phyloP scores from a whole-genome alignment of 768 basidiomycete genomes.

The Antrodiella citrinella region DNA sequence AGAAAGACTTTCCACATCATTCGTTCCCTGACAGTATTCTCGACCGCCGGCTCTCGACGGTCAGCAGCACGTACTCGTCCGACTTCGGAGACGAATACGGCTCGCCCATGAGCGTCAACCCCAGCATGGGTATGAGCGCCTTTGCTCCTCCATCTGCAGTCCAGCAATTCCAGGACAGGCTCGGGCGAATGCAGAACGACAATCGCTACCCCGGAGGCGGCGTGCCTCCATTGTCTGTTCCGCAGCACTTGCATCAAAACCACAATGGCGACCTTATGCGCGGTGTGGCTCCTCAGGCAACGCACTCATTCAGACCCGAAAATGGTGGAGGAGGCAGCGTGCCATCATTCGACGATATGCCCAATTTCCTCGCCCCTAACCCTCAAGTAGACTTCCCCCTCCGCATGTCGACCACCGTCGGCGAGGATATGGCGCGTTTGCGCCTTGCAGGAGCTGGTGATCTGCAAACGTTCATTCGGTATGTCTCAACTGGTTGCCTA shows the following conservation, averaged over 20 bases:
- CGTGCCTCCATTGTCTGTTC: conserved; percentile 38
- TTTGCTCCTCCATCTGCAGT: conserved; percentile 34
- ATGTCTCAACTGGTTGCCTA: conserved; percentile 14
- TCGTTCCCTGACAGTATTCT: conserved; percentile 49
- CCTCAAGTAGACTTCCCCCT: conserved; percentile 50
- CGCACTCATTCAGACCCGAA: conserved; percentile 50
- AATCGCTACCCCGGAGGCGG: conserved; percentile 36
- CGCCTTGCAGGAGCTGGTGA: conserved; percentile 62
- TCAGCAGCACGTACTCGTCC: conserved; percentile 39
- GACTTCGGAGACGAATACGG: conserved; percentile 63
- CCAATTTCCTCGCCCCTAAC: conserved; percentile 44
- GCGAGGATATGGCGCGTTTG: conserved; percentile 56
- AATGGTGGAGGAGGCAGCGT: conserved; percentile 19
- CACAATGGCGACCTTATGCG: conserved; percentile 52
- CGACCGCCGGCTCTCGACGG: conserved; percentile 50
- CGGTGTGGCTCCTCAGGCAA: conserved; percentile 64
- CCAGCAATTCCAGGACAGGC: conserved; percentile 47
- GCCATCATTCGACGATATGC: conserved; percentile 50
- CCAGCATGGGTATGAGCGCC: conserved; percentile 33
- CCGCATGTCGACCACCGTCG: conserved; percentile 49
- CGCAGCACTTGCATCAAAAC: conserved; percentile 42
- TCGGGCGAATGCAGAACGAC: conserved; percentile 17
- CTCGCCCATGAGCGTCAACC: conserved; percentile 35
- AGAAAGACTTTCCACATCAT: conserved; percentile 49
- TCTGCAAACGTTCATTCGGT: conserved; percentile 77